Percentiles rank a stretch among this genome's conserved stretches.
phyloP scores from a whole-genome alignment of 202 grass and related monocot species.

The Digitaria exilis region DNA sequence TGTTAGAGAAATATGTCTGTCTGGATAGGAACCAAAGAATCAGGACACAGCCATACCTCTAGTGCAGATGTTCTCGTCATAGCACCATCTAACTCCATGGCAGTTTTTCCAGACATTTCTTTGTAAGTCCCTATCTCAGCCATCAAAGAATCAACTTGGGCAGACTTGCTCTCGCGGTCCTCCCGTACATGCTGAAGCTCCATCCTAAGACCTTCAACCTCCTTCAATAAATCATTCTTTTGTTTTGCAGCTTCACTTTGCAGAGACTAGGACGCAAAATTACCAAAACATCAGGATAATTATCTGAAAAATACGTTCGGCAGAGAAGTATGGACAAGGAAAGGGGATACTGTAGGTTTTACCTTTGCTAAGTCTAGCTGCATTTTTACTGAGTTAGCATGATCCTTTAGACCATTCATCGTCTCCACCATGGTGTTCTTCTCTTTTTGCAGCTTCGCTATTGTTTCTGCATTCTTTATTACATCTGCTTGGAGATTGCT shows the following conservation, averaged over 20 bases:
- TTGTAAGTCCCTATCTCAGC: constrained; percentile 45
- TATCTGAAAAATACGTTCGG: background rate
- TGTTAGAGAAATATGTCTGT: background rate
- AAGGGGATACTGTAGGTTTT: background rate
- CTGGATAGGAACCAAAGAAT: background rate
- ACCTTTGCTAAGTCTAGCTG: constrained; percentile 76
- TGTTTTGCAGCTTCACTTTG: constrained; percentile 70
- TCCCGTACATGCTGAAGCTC: constrained; percentile 78
- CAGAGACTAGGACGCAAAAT: constrained; percentile 49
- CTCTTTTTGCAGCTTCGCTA: constrained; percentile 75
- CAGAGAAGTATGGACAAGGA: background rate
- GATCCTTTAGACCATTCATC: constrained; percentile 70
- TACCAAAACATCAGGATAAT: background rate
- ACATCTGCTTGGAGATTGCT: constrained; percentile 80
- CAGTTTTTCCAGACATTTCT: constrained; percentile 56
- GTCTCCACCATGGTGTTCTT: constrained; percentile 90
- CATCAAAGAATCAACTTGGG: constrained; percentile 45
- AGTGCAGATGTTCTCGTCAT: constrained; percentile 44
- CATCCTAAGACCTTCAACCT: constrained; percentile 55
- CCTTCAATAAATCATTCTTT: constrained; percentile 64
- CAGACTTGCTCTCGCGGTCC: constrained; percentile 53
- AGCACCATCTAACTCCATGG: constrained; percentile 48
- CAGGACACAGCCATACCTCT: constrained; percentile 47
- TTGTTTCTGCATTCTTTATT: constrained; percentile 58
- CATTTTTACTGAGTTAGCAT: constrained; percentile 68